These are phyloP conservation scores for Phytopythium boreale DNA, from an alignment of 352 stramenopile genomes.

Conservation along the genomic window DNA sequence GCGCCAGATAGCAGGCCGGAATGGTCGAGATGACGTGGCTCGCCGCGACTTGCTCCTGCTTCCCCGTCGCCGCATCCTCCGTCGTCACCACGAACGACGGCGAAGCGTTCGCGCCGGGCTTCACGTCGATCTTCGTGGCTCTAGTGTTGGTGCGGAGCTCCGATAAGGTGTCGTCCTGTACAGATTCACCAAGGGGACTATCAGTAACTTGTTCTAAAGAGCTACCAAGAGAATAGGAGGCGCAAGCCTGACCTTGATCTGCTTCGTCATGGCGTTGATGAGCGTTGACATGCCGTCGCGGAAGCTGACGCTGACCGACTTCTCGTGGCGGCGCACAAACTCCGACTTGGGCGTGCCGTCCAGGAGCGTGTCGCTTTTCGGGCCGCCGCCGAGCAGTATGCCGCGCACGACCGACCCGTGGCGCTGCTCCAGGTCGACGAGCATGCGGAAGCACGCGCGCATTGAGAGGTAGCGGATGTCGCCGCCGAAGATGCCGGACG, in stretches of 20 bases:
- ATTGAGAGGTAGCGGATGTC: conserved; percentile 79
- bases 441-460: conserved; percentile 74
- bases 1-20: conserved; percentile 54
- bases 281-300: conserved; percentile 71
- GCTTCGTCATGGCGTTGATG: conserved; percentile 43
- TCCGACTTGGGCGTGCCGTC: conserved; percentile 67
- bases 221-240: not conserved
- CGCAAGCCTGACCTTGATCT: conserved; percentile 28
- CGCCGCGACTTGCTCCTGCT: conserved; percentile 37
- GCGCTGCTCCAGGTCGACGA: conserved; percentile 72
- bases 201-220: not conserved
- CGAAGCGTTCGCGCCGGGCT: conserved; percentile 8
- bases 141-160: conserved; percentile 38
- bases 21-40: conserved; percentile 80
- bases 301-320: conserved; percentile 86
- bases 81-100: conserved; percentile 38
- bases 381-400: conserved; percentile 49
- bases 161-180: conserved; percentile 31
- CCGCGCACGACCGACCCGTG: conserved; percentile 77
- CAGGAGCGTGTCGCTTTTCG: conserved; percentile 40
- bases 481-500: conserved; percentile 86
- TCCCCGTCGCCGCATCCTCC: conserved; percentile 27
- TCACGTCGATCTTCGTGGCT: conserved; percentile 25
- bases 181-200: not conserved
- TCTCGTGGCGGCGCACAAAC: conserved; percentile 68